phyloP scores from a whole-genome alignment of 129 eudicot genomes.

The Rutidosis leptorrhynchoides region DNA sequence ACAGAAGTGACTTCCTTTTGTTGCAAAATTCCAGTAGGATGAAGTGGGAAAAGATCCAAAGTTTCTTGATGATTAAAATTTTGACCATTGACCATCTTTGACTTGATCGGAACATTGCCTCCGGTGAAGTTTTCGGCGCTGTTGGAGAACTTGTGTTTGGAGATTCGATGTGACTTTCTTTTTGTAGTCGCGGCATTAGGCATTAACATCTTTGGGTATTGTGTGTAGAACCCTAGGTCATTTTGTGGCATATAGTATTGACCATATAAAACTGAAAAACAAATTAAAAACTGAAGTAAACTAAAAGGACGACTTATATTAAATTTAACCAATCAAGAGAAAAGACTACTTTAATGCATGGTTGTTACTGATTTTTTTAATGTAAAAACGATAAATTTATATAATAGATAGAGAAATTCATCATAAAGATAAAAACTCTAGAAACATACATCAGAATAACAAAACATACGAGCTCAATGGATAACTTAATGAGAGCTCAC shows the following conservation, averaged over 20 bases:
- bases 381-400: no score
- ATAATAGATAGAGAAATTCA: no score
- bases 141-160: slow-evolving; percentile 18
- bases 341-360: slow-evolving; percentile 32
- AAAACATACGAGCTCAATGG: no score
- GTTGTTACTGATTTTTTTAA: neutral
- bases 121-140: slow-evolving; percentile 12
- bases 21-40: slow-evolving; percentile 38
- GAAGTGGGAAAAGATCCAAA: slow-evolving; percentile 41
- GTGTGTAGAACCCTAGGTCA: slow-evolving; percentile 46
- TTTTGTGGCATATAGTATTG: slow-evolving; percentile 49
- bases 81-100: slow-evolving; percentile 27
- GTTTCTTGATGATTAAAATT: slow-evolving; percentile 30
- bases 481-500: no score
- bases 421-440: no score
- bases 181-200: slow-evolving; percentile 27
- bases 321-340: slow-evolving; percentile 15
- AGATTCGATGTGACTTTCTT: slow-evolving; percentile 26
- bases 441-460: no score
- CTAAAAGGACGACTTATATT: slow-evolving; percentile 6
- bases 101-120: slow-evolving; percentile 20
- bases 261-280: slow-evolving; percentile 47
- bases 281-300: neutral
- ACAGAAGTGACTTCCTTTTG: slow-evolving; percentile 21
- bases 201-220: slow-evolving; percentile 39